A percentile compares a stretch with the other conserved stretches of the same genome.
Evolutionary conservation across 495 filamentous ascomycete species (phyloP).

Genomic region (Opeltia flavorubescens): DNA sequence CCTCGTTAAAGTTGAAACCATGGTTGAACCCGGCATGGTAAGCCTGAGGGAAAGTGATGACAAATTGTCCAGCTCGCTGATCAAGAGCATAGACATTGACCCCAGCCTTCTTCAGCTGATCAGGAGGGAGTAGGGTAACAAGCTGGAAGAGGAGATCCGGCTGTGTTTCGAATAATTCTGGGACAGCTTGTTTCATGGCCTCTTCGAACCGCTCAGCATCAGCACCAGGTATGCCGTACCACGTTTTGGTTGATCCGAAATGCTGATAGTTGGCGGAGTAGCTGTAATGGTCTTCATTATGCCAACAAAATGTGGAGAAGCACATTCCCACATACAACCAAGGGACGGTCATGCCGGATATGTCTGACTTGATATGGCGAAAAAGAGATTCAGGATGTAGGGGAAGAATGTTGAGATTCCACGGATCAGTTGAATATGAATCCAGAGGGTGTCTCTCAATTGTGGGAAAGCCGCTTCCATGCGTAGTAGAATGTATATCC

Average conservation of each 20-base stretch:
- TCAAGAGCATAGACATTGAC: constrained; percentile 88
- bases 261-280: constrained; percentile 99
- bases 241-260: constrained; percentile 96
- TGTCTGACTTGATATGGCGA: constrained; percentile 92
- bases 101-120: constrained; percentile 87
- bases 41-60: constrained; percentile 86
- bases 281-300: constrained; percentile 95
- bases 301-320: constrained; percentile 99
- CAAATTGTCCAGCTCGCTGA: constrained; percentile 89
- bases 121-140: constrained; percentile 84
- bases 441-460: constrained; percentile 81
- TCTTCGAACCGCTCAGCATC: constrained; percentile 90
- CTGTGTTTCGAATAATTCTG: constrained; percentile 92
- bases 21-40: constrained; percentile 92
- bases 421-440: constrained; percentile 74
- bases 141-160: constrained; percentile 95
- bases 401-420: constrained; percentile 93
- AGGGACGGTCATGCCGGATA: constrained; percentile 99
- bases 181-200: constrained; percentile 89
- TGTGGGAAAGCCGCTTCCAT: constrained; percentile 94
- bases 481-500: constrained; percentile 96
- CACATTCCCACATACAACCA: constrained; percentile 99
- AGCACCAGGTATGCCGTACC: constrained; percentile 93
- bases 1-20: constrained; percentile 98
- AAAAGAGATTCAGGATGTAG: constrained; percentile 87